A percentile compares a stretch with the other conserved stretches of the same genome.
Conservation (phyloP, 2,329 filamentous ascomycete species). For the Cryphonectria parasitica region DNA sequence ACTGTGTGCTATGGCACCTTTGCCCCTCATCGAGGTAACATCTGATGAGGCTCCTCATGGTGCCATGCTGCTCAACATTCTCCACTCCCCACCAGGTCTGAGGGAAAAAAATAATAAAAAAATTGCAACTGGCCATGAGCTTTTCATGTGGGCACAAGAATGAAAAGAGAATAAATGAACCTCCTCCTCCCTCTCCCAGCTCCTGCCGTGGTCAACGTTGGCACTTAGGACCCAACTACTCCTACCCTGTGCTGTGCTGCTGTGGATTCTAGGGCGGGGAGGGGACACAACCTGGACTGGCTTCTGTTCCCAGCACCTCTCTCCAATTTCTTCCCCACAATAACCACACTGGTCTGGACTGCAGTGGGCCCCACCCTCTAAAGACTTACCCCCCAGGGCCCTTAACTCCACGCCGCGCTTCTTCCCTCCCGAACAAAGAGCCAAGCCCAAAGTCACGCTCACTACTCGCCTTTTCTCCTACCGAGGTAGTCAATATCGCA, state of each 20-base stretch:
- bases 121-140: neutral
- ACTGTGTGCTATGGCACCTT: neutral
- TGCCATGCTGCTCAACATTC: constrained; percentile 3
- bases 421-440: neutral
- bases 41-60: constrained; percentile 2
- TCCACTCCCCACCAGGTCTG: neutral
- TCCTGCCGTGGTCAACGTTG: neutral
- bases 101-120: neutral
- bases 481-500: neutral
- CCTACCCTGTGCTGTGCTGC: neutral
- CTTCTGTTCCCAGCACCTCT: neutral
- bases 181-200: neutral
- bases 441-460: neutral
- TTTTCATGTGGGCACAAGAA: neutral
- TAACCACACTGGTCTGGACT: neutral
- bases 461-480: neutral
- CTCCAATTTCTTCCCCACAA: neutral
- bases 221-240: neutral
- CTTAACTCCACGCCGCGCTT: neutral
- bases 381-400: neutral
- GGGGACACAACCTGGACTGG: neutral
- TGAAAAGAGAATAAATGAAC: neutral
- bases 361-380: neutral
- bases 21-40: constrained; percentile 2
- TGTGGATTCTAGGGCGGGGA: neutral